These are phyloP conservation scores for Sarocladiaceae sp. DNA, from an alignment of 2,329 filamentous ascomycete genomes.

Conservation along the genomic window DNA sequence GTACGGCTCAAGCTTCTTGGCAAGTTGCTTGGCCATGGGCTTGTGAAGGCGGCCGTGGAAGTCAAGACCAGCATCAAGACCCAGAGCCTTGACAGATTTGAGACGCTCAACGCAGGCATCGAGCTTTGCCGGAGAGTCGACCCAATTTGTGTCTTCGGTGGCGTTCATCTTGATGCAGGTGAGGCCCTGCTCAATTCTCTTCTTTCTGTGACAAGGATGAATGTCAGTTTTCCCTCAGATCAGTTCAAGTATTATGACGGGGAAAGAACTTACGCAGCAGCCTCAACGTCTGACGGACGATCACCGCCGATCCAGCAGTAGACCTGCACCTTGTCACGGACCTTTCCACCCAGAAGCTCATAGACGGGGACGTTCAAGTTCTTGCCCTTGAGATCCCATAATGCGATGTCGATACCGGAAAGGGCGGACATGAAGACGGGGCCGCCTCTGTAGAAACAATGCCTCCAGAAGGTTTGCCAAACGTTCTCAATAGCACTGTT, in stretches of 20 bases:
- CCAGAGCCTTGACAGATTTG: conserved; percentile 62
- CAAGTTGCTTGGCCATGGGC: conserved; percentile 71
- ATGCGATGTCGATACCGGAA: conserved; percentile 68
- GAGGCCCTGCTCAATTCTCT: conserved; percentile 56
- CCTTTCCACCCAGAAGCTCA: conserved; percentile 66
- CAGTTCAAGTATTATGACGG: background rate
- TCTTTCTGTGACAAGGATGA: conserved; percentile 24
- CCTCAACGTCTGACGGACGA: conserved; percentile 58
- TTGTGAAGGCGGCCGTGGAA: conserved; percentile 72
- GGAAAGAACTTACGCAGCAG: conserved; percentile 43
- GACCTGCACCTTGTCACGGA: conserved; percentile 62
- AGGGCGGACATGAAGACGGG: conserved; percentile 74
- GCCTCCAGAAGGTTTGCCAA: conserved; percentile 66
- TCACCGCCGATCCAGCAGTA: conserved; percentile 75
- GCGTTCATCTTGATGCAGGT: conserved; percentile 70
- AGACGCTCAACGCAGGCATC: conserved; percentile 60
- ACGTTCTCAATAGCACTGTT: conserved; percentile 70
- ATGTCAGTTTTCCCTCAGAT: background rate
- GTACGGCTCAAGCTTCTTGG: conserved; percentile 59
- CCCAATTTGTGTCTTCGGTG: conserved; percentile 67
- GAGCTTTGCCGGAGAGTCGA: conserved; percentile 61
- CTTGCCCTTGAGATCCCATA: conserved; percentile 66
- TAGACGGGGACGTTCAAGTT: conserved; percentile 59
- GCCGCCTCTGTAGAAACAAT: conserved; percentile 69
- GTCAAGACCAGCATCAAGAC: conserved; percentile 67